A percentile compares a stretch with the other conserved stretches of the same genome.
phyloP scores from a whole-genome alignment of 169 alveolate genomes.

The Eimeria zaria region DNA sequence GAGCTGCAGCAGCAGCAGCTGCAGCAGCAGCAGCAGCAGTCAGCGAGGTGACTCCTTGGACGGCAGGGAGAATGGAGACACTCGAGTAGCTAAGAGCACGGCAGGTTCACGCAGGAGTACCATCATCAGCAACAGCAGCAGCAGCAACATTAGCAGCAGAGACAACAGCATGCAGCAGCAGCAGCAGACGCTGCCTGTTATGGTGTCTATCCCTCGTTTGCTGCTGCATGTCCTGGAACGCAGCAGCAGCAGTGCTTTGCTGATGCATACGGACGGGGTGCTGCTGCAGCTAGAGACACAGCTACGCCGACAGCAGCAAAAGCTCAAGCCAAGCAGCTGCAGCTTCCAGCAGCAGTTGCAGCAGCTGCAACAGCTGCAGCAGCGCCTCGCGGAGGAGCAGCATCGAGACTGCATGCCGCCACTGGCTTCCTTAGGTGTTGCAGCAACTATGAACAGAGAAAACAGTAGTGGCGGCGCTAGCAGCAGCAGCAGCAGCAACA shows the following conservation, averaged over 20 bases:
- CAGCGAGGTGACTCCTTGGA: slow-evolving; percentile 7
- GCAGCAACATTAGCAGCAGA: slow-evolving; percentile 59
- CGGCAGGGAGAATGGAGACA: slow-evolving; percentile 9
- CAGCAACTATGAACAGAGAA: not conserved
- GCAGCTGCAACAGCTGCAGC: slow-evolving; percentile 79
- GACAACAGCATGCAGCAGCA: slow-evolving; percentile 43
- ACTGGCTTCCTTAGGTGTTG: not conserved
- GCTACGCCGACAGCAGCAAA: slow-evolving; percentile 26
- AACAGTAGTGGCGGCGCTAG: not conserved
- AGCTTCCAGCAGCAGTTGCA: slow-evolving; percentile 67
- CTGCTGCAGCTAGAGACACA: slow-evolving; percentile 67
- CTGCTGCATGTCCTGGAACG: slow-evolving; percentile 75
- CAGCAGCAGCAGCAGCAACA: slow-evolving; percentile 55
- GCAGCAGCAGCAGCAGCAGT: slow-evolving; percentile 71
- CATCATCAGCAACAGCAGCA: not conserved
- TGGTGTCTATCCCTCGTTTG: slow-evolving; percentile 58
- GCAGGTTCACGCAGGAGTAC: not conserved
- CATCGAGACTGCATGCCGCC: slow-evolving; percentile 76
- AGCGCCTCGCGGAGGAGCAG: slow-evolving; percentile 70
- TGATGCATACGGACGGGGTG: slow-evolving; percentile 56
- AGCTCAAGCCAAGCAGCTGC: not conserved
- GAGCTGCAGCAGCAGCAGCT: slow-evolving; percentile 36
- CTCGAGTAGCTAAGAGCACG: not conserved
- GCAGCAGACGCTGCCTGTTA: slow-evolving; percentile 57
- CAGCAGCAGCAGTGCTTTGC: slow-evolving; percentile 78